Evolutionary conservation across 257 asterid species (phyloP).

Genomic region (Solanum ahanhuiri): DNA sequence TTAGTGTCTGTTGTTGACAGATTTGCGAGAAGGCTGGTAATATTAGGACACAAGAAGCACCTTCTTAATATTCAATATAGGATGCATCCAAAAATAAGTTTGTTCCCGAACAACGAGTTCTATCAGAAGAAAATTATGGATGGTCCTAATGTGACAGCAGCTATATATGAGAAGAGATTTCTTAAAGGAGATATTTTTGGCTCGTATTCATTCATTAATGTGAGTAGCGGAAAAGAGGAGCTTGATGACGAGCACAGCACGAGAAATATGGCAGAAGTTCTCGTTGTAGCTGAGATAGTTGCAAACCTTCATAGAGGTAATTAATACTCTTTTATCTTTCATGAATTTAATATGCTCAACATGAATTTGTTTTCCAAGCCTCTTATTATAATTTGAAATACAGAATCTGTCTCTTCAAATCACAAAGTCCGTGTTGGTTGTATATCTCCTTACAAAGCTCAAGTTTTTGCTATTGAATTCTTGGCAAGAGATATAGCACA

Average conservation of each 20-base stretch:
- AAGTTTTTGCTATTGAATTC: constrained; percentile 39
- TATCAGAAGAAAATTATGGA: constrained; percentile 22
- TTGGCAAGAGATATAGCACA: constrained; percentile 36
- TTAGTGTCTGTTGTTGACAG: too few species aligned
- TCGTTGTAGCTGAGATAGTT: constrained; percentile 35
- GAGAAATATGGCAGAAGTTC: constrained; percentile 41
- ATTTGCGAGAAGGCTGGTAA: constrained; percentile 18
- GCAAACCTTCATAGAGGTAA: constrained; percentile 40
- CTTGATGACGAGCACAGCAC: constrained; percentile 20
- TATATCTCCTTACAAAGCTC: constrained; percentile 77
- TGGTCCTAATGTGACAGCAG: constrained; percentile 24
- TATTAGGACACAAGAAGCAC: constrained; percentile 31
- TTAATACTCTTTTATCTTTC: not conserved
- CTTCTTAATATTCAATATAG: constrained; percentile 5
- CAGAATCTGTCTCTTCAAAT: constrained; percentile 28
- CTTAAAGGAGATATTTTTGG: constrained; percentile 19
- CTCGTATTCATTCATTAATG: constrained; percentile 52
- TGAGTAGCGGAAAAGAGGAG: constrained; percentile 41
- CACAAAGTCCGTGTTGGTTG: constrained; percentile 50
- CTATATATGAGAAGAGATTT: constrained; percentile 7
- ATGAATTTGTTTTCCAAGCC: not conserved
- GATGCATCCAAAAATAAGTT: constrained; percentile 53
- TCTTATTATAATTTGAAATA: not conserved
- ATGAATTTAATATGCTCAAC: not conserved
- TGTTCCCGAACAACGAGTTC: constrained; percentile 37